Base-by-base conservation (phyloP, 176 grass and related monocot genomes). In the Sorghum bicolor region DNA sequence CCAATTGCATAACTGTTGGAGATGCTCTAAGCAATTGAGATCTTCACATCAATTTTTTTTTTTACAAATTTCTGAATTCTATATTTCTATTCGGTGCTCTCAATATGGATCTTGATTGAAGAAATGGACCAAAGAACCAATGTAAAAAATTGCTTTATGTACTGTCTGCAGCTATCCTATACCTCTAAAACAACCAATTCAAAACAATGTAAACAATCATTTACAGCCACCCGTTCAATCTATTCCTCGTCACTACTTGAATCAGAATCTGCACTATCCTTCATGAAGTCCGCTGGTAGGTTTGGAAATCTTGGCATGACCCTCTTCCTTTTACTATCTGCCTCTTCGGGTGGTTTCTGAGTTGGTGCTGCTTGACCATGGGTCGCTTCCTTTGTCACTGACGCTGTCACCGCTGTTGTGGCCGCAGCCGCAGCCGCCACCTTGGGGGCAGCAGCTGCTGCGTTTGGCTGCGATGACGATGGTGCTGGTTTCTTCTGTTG, bases 211-310 rank as follows among this genome's bases (percentile, higher is more conserved):
- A 94, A 91, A 84, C 70, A 91, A 94, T 82, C 69, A 86, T 82
- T 79, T 82, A 83, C 82, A 85, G 11, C 36, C 65, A 37, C 61
- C 64, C 66, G 72, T 48, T 20, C 61, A 43, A 40, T 52, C 72
- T 90, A 93, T 34, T 92, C 96, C 55, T 99, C 96, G 8, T 96
- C 93, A 19, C 91, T 94, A 82, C 96, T 99, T 71, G 96, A 96
- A 85, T 96, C 91, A 34, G 96, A 95, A 7, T 89, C 86, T 11
- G 82, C 89, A 88, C 50, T 87, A 31, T 98, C 96, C 84, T 94
- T 91, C 89, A 99, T 87, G 34, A 99, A 99, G 76, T 91, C 89
- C 10, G 91, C 85, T 13, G 96, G 96, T 53, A 99, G 77, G 87
- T 94, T 94, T 28, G 96, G 96, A 72, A 99, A 99, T 85, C 93